phyloP scores from a whole-genome alignment of 371 early-diverging fungal species.

The Parasitella parasitica region DNA sequence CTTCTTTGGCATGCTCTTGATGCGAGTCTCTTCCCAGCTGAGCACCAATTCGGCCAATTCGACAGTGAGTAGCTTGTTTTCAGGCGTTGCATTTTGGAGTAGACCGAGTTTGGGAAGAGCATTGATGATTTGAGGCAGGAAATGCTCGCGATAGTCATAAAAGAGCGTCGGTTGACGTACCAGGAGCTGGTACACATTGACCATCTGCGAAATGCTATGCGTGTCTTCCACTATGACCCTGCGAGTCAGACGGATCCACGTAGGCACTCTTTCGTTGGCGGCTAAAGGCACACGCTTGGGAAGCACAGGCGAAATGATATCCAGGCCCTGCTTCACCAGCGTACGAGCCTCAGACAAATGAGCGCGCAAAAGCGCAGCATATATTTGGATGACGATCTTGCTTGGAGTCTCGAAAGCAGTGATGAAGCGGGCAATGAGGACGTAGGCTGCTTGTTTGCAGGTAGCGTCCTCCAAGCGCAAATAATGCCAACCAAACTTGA shows the following conservation, averaged over 20 bases:
- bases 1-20: constrained; percentile 20
- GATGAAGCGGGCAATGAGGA: constrained; percentile 87
- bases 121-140: constrained; percentile 85
- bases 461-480: constrained; percentile 90
- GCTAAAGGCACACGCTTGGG: constrained; percentile 72
- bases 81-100: constrained; percentile 82
- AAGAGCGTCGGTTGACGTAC: constrained; percentile 88
- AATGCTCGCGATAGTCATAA: constrained; percentile 85
- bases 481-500: constrained; percentile 93
- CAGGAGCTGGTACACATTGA: constrained; percentile 87
- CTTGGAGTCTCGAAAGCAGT: constrained; percentile 90
- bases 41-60: constrained; percentile 88
- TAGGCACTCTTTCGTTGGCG: constrained; percentile 57
- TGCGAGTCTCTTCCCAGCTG: constrained; percentile 80
- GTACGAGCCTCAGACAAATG: constrained; percentile 83
- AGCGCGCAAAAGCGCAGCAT: constrained; percentile 84
- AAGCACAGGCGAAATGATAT: constrained; percentile 88
- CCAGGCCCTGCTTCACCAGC: constrained; percentile 92
- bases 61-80: constrained; percentile 83
- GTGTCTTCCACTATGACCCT: constrained; percentile 90
- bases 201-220: constrained; percentile 82
- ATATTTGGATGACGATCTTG: constrained; percentile 90
- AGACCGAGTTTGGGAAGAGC: constrained; percentile 88
- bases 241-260: constrained; percentile 88
- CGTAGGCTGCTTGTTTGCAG: constrained; percentile 94